Conservation (phyloP, 2,329 filamentous ascomycete species). For the Colletotrichum sp. region DNA sequence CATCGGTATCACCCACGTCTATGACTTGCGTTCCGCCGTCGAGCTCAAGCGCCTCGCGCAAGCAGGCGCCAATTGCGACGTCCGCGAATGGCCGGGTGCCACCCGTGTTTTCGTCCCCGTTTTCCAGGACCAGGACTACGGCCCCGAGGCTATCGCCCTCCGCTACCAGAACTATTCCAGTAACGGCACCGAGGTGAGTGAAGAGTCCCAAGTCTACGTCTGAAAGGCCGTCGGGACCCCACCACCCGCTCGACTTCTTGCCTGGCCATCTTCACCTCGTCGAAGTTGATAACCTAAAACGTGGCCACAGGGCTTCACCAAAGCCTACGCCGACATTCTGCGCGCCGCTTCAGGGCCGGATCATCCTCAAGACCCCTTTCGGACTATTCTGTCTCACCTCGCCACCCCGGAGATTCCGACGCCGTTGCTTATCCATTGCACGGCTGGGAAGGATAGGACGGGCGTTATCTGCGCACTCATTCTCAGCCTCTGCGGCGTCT, state of each 20-base stretch:
- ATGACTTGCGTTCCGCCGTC: slow-evolving; percentile 68
- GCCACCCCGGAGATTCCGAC: slow-evolving; percentile 38
- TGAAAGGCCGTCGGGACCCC: background rate
- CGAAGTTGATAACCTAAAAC: background rate
- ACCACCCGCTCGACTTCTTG: background rate
- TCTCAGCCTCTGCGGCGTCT: slow-evolving; percentile 66
- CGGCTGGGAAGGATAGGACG: slow-evolving; percentile 79
- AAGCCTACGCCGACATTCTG: slow-evolving; percentile 68
- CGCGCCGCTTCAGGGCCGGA: slow-evolving; percentile 45
- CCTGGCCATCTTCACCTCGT: background rate
- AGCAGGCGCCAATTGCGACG: slow-evolving; percentile 25
- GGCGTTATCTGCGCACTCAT: slow-evolving; percentile 73
- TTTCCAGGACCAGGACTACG: slow-evolving; percentile 65
- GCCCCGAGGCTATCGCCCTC: slow-evolving; percentile 65
- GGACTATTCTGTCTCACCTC: slow-evolving; percentile 59
- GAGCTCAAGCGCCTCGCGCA: slow-evolving; percentile 56
- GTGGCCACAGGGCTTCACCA: slow-evolving; percentile 58
- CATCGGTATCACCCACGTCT: slow-evolving; percentile 68
- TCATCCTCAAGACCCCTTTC: slow-evolving; percentile 44
- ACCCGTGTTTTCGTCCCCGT: slow-evolving; percentile 67
- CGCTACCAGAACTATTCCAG: slow-evolving; percentile 66
- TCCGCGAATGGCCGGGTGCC: slow-evolving; percentile 38
- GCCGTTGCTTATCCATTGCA: slow-evolving; percentile 73
- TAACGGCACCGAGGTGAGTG: slow-evolving; percentile 42
- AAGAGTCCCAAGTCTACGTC: background rate